Conservation (phyloP, 2,329 filamentous ascomycete genomes). For the Pezicula rhizophila region DNA sequence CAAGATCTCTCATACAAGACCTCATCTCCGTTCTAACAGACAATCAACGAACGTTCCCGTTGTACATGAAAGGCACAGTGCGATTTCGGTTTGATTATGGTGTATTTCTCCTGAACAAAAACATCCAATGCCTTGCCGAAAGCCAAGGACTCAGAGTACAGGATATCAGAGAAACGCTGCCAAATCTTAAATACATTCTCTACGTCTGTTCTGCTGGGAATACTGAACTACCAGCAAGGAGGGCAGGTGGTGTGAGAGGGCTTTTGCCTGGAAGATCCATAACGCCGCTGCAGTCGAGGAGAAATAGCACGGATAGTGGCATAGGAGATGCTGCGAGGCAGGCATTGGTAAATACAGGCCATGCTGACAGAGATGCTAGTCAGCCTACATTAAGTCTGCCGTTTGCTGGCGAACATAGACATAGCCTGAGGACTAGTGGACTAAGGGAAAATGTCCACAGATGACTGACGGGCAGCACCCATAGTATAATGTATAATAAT, state of each 20-base stretch:
- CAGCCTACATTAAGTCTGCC: conserved; percentile 5
- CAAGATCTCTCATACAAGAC: conserved; percentile 69
- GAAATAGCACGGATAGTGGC: conserved; percentile 24
- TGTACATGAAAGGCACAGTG: conserved; percentile 66
- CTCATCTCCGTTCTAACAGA: conserved; percentile 53
- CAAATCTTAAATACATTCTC: conserved; percentile 87
- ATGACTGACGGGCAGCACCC: neutral
- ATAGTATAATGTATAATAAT: too few relatives aligned
- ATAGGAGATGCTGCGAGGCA: conserved; percentile 18
- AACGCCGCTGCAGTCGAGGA: conserved; percentile 15
- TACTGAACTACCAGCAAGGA: conserved; percentile 55
- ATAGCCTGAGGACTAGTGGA: conserved; percentile 27
- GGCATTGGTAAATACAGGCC: conserved; percentile 20
- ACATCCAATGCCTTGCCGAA: conserved; percentile 68
- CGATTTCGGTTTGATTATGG: conserved; percentile 93
- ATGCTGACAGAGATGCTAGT: neutral
- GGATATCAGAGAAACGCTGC: conserved; percentile 85
- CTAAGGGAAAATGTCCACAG: conserved; percentile 22
- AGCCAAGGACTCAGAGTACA: conserved; percentile 71
- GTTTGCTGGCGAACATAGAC: conserved; percentile 15
- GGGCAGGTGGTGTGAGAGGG: conserved; percentile 54
- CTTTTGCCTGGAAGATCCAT: conserved; percentile 40
- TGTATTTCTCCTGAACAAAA: conserved; percentile 93
- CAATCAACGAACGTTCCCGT: conserved; percentile 64
- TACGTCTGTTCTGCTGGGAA: conserved; percentile 82